These are phyloP conservation scores for Hericium coralloides DNA, from an alignment of 768 basidiomycete species.

Conservation along the genomic window DNA sequence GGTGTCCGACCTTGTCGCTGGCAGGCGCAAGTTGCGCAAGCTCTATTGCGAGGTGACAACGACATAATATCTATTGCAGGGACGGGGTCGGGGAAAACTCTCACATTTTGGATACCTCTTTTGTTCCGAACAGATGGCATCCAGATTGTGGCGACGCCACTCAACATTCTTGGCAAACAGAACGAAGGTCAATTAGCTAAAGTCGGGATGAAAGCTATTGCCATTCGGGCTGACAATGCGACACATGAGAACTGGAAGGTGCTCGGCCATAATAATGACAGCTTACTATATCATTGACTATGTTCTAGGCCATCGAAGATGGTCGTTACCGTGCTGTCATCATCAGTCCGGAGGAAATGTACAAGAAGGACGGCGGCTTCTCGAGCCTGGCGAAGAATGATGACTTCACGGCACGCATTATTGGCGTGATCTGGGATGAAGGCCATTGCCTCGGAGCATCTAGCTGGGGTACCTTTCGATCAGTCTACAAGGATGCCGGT, in stretches of 20 bases:
- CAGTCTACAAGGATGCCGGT: too few relatives aligned
- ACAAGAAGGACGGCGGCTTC: constrained; percentile 17
- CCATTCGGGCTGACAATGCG: background rate
- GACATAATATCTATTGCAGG: background rate
- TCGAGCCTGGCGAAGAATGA: too few relatives aligned
- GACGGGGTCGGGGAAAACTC: background rate
- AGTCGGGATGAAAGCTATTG: constrained; percentile 1
- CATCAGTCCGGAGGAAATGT: constrained; percentile 18
- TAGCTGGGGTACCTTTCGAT: too few relatives aligned
- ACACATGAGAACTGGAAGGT: constrained; percentile 3
- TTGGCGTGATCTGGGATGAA: too few relatives aligned
- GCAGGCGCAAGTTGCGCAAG: background rate
- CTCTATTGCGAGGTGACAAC: background rate
- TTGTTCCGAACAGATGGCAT: background rate
- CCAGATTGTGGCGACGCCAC: background rate
- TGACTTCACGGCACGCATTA: too few relatives aligned
- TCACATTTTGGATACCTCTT: background rate
- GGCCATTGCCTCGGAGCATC: too few relatives aligned
- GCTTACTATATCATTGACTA: background rate
- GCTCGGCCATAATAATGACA: background rate
- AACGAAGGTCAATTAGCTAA: background rate
- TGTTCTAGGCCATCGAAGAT: constrained; percentile 20
- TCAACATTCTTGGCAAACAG: constrained; percentile 7
- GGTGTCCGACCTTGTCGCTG: background rate
- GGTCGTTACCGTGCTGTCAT: constrained; percentile 19